Base-by-base conservation (phyloP, 768 basidiomycete species). In the Russula lepida region DNA sequence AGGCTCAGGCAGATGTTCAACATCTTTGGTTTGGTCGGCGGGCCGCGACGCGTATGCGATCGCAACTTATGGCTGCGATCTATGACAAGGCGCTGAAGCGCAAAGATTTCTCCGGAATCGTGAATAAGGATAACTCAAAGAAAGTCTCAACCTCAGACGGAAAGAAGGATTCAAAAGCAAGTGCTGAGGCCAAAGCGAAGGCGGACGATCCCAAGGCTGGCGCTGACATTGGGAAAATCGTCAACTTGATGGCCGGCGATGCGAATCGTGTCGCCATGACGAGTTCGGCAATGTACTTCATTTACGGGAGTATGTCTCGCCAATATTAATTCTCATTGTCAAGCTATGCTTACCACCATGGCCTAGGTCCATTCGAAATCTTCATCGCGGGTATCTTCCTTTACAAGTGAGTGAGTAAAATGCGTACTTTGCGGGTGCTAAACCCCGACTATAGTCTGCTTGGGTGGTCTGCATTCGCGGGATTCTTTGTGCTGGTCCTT, bases 81-180 rank as follows among this genome's bases (percentile, higher is more conserved):
- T 95, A 94, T 68, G 88, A 92, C 71, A 97, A 97, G 70, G 82
- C 92, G 1, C 73, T 95, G 37, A 88, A 86, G 71, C 76, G 93
- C 32, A 86, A 83, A 68, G 92, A 95, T 69, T 89, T 84, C 61
- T 89, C 89, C 0, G 93, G 92, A 1, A 75, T 91, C 41, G 76
- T 89, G 9, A 77, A 82, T 54, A 80, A 80, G 68, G 78, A 76
- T 39, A 74, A 73, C n/a, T 11, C 30, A 11, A 54, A 51, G n/a
- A 33, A 54, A 2, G 37, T 23, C 7, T 47, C 37, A 53, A 43
- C 15, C 17, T 19, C 50, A 32, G 44, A 54, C 23, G 28, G 56
- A 46, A 65, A 65, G 28, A 63, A 64, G 64, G 55, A 58, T 48
- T 50, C 53, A 8, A 62, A 62, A 17, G 46, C 49, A 17, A 44